Evolutionary conservation across 768 basidiomycete species (phyloP).

Genomic region (Mycena alexandri): DNA sequence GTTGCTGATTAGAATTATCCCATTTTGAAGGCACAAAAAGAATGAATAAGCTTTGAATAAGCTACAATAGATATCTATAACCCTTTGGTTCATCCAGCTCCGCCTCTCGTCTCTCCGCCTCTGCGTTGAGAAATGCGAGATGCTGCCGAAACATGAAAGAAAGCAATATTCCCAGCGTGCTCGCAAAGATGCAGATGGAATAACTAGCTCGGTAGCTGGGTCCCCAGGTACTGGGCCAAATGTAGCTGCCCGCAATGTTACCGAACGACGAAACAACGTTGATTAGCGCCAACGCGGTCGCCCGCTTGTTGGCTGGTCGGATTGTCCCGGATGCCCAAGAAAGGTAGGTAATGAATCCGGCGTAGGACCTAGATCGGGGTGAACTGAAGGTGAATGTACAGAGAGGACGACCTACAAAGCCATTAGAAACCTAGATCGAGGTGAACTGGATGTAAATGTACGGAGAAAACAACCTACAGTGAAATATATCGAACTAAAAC

Average conservation of each 20-base stretch:
- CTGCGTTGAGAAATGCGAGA: conserved; percentile 55
- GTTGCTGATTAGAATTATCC: no score
- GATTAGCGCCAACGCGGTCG: conserved; percentile 86
- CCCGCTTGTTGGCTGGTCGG: conserved; percentile 86
- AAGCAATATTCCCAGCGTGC: conserved; percentile 62
- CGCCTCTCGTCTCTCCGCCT: conserved; percentile 54
- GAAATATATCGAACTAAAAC: conserved; percentile 73
- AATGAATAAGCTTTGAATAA: no score
- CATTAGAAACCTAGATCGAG: conserved; percentile 73
- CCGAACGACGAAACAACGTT: conserved; percentile 88
- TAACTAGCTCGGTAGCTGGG: conserved; percentile 79
- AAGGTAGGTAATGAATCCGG: conserved; percentile 76
- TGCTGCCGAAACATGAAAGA: conserved; percentile 63
- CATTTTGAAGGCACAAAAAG: no score
- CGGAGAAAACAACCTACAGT: conserved; percentile 56
- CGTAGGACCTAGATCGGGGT: conserved; percentile 64
- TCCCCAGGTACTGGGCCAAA: conserved; percentile 77
- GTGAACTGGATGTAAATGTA: conserved; percentile 11
- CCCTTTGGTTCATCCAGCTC: conserved; percentile 50
- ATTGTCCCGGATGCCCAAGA: conserved; percentile 67
- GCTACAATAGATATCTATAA: conserved; percentile 62
- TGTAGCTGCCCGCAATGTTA: conserved; percentile 54
- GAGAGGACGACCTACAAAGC: conserved; percentile 64
- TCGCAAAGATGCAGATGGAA: conserved; percentile 76
- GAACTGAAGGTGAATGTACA: conserved; percentile 9